Percentiles rank a stretch among this genome's conserved stretches.
These are phyloP conservation scores for Proliferodiscus dingleyae DNA, from an alignment of 2,329 filamentous ascomycete genomes.

Conservation along the genomic window DNA sequence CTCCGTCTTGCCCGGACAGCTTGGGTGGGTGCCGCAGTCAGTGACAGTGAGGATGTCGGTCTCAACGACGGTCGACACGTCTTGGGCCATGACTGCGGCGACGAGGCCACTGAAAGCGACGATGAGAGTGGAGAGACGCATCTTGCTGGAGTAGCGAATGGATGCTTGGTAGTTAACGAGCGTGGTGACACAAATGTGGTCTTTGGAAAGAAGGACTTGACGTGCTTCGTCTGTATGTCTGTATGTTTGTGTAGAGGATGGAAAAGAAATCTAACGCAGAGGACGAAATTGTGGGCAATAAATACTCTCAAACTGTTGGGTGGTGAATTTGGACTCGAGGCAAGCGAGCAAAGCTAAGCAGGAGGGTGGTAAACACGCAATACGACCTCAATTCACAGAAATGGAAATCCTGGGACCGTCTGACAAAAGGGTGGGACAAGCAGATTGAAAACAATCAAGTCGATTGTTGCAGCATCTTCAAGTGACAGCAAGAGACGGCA, in stretches of 20 bases:
- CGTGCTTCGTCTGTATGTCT: background rate
- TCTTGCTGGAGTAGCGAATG: conserved; percentile 4
- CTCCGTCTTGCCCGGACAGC: background rate
- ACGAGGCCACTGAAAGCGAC: conserved; percentile 4
- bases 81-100: conserved; percentile 4
- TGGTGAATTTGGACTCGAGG: background rate
- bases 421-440: too few relatives aligned
- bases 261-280: background rate
- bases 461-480: background rate
- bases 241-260: background rate
- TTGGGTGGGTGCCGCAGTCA: conserved; percentile 6
- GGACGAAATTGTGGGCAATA: background rate
- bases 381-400: too few relatives aligned
- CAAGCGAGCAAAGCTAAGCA: background rate
- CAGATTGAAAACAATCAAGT: too few relatives aligned
- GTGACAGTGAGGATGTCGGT: conserved; percentile 9
- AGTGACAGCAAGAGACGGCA: background rate
- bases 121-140: conserved; percentile 17
- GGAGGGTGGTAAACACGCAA: too few relatives aligned
- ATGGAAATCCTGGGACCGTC: too few relatives aligned
- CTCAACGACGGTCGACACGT: conserved; percentile 3
- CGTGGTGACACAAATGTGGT: background rate
- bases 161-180: conserved; percentile 2
- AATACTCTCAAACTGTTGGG: background rate
- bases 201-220: background rate